Evolutionary conservation across 2,329 filamentous ascomycete genomes (phyloP).

Genomic region (Ceratocystis harringtonii): DNA sequence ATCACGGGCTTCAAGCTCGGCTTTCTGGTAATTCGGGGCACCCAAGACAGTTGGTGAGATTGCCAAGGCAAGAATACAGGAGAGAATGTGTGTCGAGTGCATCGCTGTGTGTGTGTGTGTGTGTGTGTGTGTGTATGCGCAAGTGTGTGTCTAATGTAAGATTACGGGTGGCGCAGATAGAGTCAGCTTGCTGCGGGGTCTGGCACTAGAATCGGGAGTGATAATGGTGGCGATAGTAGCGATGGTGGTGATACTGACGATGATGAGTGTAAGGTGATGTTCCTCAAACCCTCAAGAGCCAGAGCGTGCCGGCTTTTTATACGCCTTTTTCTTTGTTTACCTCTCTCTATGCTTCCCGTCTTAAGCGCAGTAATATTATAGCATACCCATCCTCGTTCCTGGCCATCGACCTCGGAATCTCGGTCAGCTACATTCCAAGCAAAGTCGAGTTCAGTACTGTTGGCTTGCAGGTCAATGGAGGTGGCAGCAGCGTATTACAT

Average conservation of each 20-base stretch:
- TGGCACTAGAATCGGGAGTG: not conserved
- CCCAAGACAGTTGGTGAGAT: not conserved
- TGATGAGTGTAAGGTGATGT: not conserved
- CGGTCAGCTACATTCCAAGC: not conserved
- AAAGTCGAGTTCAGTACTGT: not conserved
- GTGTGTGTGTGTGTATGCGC: not conserved
- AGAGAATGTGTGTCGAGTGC: not conserved
- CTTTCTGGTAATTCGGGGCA: not conserved
- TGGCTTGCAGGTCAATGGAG: not conserved
- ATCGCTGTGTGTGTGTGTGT: not conserved
- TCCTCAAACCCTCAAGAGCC: no score
- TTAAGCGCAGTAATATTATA: not conserved
- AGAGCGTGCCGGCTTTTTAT: not conserved
- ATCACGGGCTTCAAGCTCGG: not conserved
- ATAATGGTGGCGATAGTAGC: no score
- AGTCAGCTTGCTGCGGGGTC: not conserved
- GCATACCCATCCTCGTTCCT: not conserved
- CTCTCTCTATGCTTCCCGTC: not conserved
- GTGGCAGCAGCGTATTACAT: not conserved
- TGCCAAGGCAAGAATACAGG: not conserved
- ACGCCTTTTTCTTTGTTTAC: not conserved
- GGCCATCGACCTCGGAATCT: not conserved
- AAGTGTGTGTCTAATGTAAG: no score
- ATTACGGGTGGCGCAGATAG: not conserved
- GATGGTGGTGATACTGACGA: not conserved